These are phyloP conservation scores for Hyparrhenia diplandra DNA, from an alignment of 176 grass and related monocot genomes.

Conservation along the genomic window DNA sequence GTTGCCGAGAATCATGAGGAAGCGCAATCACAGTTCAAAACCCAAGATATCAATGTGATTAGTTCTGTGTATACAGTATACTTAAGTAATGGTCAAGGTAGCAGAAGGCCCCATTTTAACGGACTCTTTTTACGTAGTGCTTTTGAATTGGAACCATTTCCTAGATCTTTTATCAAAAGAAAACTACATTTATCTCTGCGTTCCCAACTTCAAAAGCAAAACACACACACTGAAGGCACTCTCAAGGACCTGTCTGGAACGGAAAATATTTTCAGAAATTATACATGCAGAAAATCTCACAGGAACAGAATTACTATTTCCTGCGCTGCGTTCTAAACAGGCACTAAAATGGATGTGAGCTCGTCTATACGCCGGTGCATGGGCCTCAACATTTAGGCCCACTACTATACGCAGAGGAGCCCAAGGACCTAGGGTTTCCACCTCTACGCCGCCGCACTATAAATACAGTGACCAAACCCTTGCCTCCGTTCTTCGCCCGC, in stretches of 20 bases:
- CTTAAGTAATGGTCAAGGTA: not conserved
- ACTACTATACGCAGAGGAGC: not conserved
- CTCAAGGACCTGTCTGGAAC: not conserved
- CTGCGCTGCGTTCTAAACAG: not conserved
- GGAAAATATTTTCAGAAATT: not conserved
- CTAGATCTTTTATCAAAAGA: not conserved
- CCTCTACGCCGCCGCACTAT: slow-evolving; percentile 15
- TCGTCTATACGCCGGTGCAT: not conserved
- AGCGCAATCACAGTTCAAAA: not conserved
- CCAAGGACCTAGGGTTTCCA: slow-evolving; percentile 49
- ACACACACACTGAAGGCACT: not conserved
- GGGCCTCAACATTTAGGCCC: not conserved
- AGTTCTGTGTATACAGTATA: not conserved
- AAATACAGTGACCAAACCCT: slow-evolving; percentile 18
- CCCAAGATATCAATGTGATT: not conserved
- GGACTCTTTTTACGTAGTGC: not conserved
- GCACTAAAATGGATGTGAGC: too few species aligned
- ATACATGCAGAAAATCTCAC: not conserved
- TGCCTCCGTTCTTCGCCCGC: slow-evolving; percentile 1
- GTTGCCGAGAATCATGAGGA: not conserved
- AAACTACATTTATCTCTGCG: not conserved
- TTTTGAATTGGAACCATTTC: not conserved
- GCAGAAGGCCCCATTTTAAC: not conserved
- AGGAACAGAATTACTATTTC: not conserved
- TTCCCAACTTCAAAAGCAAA: not conserved